Conservation (phyloP, 2,329 filamentous ascomycete species). For the Colletotrichum sublineola region DNA sequence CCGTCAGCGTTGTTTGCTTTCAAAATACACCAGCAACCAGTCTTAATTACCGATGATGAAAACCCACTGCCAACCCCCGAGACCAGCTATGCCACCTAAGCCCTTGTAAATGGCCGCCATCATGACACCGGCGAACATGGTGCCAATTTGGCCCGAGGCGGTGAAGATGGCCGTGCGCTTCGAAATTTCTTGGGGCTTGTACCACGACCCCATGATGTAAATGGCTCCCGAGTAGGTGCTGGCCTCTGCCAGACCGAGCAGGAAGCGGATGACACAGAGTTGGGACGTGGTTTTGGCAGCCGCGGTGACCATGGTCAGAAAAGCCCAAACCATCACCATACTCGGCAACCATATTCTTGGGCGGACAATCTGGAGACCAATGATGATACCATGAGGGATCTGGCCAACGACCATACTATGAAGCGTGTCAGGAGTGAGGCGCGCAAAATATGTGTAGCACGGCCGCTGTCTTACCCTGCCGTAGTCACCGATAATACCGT, state of each 20-base stretch:
- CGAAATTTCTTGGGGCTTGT: constrained; percentile 70
- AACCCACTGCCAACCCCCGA: constrained; percentile 66
- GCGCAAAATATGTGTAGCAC: rapidly evolving
- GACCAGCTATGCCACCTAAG: constrained; percentile 57
- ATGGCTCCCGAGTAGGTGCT: constrained; percentile 58
- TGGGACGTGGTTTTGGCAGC: constrained; percentile 47
- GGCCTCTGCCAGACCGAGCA: constrained; percentile 55
- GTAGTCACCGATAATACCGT: constrained; percentile 63
- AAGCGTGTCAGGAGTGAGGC: background rate
- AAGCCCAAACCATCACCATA: constrained; percentile 63
- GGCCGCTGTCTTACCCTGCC: constrained; percentile 18
- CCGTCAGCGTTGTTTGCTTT: background rate
- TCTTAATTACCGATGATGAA: constrained; percentile 45
- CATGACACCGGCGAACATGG: constrained; percentile 70
- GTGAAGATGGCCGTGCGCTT: constrained; percentile 75
- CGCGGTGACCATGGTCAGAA: constrained; percentile 44
- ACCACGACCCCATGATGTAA: constrained; percentile 67
- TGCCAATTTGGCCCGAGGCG: constrained; percentile 70
- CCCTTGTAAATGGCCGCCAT: constrained; percentile 60
- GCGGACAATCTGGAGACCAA: constrained; percentile 59
- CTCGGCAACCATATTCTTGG: constrained; percentile 63
- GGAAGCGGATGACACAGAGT: constrained; percentile 56
- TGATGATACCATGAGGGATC: constrained; percentile 58
- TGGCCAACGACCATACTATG: constrained; percentile 53
- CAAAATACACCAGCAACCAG: background rate